Percentiles rank a stretch among this genome's conserved stretches.
Conservation (phyloP, 805 yeast genomes). For the Metschnikowia gruessii region DNA sequence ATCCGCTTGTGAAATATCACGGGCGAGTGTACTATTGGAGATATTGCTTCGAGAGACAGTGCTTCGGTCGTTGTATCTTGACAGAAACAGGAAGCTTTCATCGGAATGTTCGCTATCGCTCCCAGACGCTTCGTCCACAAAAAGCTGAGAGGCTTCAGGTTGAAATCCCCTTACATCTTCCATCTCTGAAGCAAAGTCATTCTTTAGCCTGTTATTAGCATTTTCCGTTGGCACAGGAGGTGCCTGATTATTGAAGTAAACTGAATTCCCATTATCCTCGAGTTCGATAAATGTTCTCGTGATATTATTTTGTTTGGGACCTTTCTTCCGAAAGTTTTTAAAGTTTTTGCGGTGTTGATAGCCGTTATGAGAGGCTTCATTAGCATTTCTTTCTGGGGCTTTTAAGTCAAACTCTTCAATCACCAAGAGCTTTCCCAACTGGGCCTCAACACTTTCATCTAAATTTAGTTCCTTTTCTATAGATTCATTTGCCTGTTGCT, state of each 20-base stretch:
- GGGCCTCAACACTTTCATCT: neutral
- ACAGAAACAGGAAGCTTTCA: constrained; percentile 11
- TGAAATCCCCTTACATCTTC: constrained; percentile 17
- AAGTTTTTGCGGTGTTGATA: constrained; percentile 17
- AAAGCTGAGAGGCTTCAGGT: constrained; percentile 16
- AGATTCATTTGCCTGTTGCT: constrained; percentile 10
- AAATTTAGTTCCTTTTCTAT: constrained; percentile 6
- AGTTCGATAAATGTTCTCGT: constrained; percentile 18
- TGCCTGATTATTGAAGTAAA: constrained; percentile 9
- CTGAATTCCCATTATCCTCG: constrained; percentile 11
- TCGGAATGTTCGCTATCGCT: constrained; percentile 5
- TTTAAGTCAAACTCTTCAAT: constrained; percentile 8
- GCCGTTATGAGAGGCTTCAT: neutral
- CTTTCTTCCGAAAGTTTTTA: constrained; percentile 14
- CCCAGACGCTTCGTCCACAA: constrained; percentile 14
- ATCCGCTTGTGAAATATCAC: neutral
- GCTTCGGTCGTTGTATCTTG: neutral
- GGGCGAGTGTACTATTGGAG: neutral
- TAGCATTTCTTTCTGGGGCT: neutral
- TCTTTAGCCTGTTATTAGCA: neutral
- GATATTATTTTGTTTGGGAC: constrained; percentile 9
- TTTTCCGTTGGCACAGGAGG: neutral
- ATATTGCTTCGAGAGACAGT: neutral
- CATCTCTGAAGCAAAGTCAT: constrained; percentile 18
- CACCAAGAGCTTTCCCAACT: neutral